A percentile compares a stretch with the other conserved stretches of the same genome.
Evolutionary conservation across 129 eudicot genomes (phyloP).

Genomic region (Saposhnikovia divaricata): DNA sequence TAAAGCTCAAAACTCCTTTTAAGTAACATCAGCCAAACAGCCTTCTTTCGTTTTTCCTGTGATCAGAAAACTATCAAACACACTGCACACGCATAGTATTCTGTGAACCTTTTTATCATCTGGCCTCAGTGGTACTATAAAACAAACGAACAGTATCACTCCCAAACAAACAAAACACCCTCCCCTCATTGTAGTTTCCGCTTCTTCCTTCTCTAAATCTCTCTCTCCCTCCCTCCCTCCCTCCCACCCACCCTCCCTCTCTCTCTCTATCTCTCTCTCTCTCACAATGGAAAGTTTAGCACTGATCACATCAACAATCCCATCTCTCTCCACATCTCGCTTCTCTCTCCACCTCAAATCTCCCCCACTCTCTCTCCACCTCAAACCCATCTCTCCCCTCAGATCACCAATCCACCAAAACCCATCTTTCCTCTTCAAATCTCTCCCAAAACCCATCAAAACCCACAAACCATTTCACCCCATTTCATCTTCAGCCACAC

Average conservation of each 20-base stretch:
- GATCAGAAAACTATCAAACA: no score
- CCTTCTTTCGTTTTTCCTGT: no score
- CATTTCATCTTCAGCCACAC: slow-evolving; percentile 4
- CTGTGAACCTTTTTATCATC: neutral
- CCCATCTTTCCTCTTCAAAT: neutral
- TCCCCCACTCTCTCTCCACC: slow-evolving; percentile 5
- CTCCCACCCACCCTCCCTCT: neutral
- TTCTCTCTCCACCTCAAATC: slow-evolving; percentile 3
- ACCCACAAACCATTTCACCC: slow-evolving; percentile 16
- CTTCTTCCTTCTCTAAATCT: neutral
- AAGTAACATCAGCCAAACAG: no score
- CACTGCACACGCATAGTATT: no score
- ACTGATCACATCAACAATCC: slow-evolving; percentile 3
- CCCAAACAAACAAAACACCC: neutral
- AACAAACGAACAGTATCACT: neutral
- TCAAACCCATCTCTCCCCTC: slow-evolving; percentile 10
- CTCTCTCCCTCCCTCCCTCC: no score
- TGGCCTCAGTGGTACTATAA: neutral
- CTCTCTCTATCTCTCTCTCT: neutral
- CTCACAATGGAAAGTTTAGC: slow-evolving; percentile 7
- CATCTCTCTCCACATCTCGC: neutral
- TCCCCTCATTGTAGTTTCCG: slow-evolving; percentile 1
- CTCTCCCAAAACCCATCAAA: slow-evolving; percentile 12
- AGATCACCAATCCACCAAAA: neutral
- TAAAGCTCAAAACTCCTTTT: no score